A percentile compares a stretch with the other conserved stretches of the same genome.
phyloP scores from a whole-genome alignment of 2,329 filamentous ascomycete genomes.

The Fusarium pseudonygamai region DNA sequence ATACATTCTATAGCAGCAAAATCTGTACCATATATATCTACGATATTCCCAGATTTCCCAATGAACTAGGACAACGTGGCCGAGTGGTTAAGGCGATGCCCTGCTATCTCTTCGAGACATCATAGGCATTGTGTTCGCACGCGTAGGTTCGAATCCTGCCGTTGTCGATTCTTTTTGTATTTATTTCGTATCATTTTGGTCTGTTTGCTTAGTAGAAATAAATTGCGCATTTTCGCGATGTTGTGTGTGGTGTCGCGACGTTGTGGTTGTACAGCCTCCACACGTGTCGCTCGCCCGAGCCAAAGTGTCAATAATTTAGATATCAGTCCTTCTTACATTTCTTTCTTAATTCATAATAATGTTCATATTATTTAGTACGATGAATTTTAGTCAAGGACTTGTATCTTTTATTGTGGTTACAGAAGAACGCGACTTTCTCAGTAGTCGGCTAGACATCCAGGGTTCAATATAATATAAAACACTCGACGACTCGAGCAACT shows the following conservation, averaged over 20 bases:
- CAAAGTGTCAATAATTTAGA: not conserved
- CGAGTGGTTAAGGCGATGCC: conserved; percentile 34
- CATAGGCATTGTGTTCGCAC: conserved; percentile 33
- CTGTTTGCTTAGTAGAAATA: not conserved
- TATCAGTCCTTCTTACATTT: not conserved
- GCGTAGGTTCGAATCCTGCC: conserved; percentile 34
- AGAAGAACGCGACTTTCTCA: not conserved
- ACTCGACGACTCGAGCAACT: not conserved
- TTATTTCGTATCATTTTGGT: not conserved
- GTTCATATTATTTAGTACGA: not conserved
- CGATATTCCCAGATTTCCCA: fast-evolving
- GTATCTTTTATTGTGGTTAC: not conserved
- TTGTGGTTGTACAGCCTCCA: not conserved
- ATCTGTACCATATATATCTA: not conserved
- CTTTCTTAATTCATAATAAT: not conserved
- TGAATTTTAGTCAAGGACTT: too few relatives aligned
- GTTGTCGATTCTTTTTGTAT: not conserved
- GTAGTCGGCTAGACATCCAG: not conserved
- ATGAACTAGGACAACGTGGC: conserved; percentile 16
- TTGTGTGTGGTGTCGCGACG: not conserved
- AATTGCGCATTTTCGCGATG: not conserved
- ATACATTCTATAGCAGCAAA: fast-evolving
- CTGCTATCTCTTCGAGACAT: conserved; percentile 26
- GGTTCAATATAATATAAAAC: not conserved
- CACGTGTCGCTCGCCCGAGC: not conserved